Base-by-base conservation (phyloP, 1,284 basidiomycete genomes). In the Sparassis latifolia region DNA sequence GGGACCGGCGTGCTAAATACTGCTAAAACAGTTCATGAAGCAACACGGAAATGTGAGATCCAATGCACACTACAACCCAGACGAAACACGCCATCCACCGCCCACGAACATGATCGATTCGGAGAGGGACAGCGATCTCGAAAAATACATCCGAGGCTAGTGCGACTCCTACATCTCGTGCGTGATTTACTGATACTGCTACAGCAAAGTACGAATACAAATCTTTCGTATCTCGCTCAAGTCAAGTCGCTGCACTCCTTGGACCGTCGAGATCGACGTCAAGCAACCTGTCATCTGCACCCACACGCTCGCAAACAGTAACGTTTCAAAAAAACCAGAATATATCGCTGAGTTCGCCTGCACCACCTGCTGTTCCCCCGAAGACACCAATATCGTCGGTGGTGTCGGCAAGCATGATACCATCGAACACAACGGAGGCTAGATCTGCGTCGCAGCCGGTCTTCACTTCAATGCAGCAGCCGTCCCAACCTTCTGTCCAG, bases 51-150 rank as follows among this genome's bases (percentile, higher is more conserved):
- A 93, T 61, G 49, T 79, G 55, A 88, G 83, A 58, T 87, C 86
- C 12, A 93, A 93, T 54, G 67, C 72, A 0, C 69, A 78, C 42
- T 89, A 80, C 64, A 91, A 91, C 60, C 84, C 89, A 0, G 80
- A 92, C 61, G 87, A 92, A 65, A 63, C 74, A 41, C 77, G 81
- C 20, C 70, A 92, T 62, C 87, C 89, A 5, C 88, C 87, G 2
- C 91, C 91, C 0, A 79, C 87, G 2, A 88, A 87, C 61, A 73
- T 88, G 64, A 78, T 87, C 48, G 89, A 91, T 52, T 76, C 78
- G 10, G 88, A 89, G 61, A 74, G 89, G 33, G 89, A 90, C 61
- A 88, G 86, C 56, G 90, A 93, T 54, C 73, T 93, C 33, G 90
- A 93, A 67, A 84, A 82, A 62, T 92, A 80, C 68, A 92, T 93